Percentiles rank a stretch among this genome's conserved stretches.
Conservation (phyloP, 768 basidiomycete genomes). For the Boletellus ananas region DNA sequence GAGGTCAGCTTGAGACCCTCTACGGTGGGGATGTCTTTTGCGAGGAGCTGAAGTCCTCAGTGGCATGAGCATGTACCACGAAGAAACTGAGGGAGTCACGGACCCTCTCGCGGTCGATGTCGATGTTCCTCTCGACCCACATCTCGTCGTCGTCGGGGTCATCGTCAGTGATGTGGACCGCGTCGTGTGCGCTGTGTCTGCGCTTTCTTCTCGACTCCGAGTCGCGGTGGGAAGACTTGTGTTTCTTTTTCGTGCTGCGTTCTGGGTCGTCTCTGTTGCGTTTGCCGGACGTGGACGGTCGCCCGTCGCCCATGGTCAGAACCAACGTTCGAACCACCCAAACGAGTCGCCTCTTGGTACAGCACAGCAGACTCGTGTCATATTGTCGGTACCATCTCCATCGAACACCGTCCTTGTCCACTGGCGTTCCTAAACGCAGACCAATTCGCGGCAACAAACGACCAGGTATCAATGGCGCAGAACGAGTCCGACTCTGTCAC, state of each 20-base stretch:
- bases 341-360: neutral
- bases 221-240: slow-evolving; percentile 40
- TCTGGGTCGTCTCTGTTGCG: slow-evolving; percentile 39
- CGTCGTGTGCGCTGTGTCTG: slow-evolving; percentile 33
- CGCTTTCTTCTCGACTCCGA: slow-evolving; percentile 35
- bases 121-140: slow-evolving; percentile 88
- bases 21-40: slow-evolving; percentile 72
- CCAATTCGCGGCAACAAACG: no score
- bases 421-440: no score
- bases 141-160: slow-evolving; percentile 70
- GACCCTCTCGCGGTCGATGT: slow-evolving; percentile 72
- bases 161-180: slow-evolving; percentile 55
- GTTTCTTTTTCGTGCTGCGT: slow-evolving; percentile 52
- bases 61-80: slow-evolving; percentile 5
- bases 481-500: no score
- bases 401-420: neutral
- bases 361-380: no score
- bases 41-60: slow-evolving; percentile 44
- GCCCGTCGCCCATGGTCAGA: slow-evolving; percentile 22
- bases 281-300: slow-evolving; percentile 22
- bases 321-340: slow-evolving; percentile 3
- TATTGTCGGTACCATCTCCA: neutral
- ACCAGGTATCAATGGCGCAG: no score
- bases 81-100: slow-evolving; percentile 22
- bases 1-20: slow-evolving; percentile 69